These are phyloP conservation scores for Decorospora gaudefroyi DNA, from an alignment of 2,329 filamentous ascomycete genomes.

Conservation along the genomic window DNA sequence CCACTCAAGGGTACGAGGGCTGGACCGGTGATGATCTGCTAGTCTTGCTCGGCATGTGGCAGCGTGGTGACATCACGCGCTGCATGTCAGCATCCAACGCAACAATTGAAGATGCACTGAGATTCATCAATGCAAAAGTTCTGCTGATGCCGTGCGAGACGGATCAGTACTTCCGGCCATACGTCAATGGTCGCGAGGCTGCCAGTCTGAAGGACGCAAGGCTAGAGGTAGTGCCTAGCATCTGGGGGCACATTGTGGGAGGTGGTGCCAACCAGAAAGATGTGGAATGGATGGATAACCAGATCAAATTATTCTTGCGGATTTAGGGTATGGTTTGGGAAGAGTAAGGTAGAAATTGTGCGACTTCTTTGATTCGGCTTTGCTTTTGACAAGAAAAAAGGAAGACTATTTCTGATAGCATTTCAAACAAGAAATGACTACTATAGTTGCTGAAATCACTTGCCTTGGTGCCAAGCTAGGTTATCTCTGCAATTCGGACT, in stretches of 20 bases:
- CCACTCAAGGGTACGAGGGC: constrained; percentile 22
- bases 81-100: constrained; percentile 33
- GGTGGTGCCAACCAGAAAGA: constrained; percentile 46
- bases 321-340: constrained; percentile 1
- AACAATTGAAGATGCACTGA: constrained; percentile 42
- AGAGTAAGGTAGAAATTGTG: too few species aligned
- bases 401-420: too few species aligned
- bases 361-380: too few species aligned
- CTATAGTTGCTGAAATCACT: too few species aligned
- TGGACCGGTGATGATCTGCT: constrained; percentile 49
- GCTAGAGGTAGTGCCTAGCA: constrained; percentile 43
- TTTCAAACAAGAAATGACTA: too few species aligned
- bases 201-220: constrained; percentile 39
- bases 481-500: too few species aligned
- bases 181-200: constrained; percentile 48
- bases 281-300: constrained; percentile 27
- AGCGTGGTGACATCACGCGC: constrained; percentile 47
- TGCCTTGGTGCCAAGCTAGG: too few species aligned
- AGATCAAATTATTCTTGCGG: constrained; percentile 19
- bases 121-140: constrained; percentile 44
- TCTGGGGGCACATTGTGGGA: constrained; percentile 52
- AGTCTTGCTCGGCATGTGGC: constrained; percentile 49
- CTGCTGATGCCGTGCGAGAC: constrained; percentile 49
- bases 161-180: constrained; percentile 50
- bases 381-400: too few species aligned